Conservation (phyloP, 805 yeast genomes). For the Metschnikowia rubicola region DNA sequence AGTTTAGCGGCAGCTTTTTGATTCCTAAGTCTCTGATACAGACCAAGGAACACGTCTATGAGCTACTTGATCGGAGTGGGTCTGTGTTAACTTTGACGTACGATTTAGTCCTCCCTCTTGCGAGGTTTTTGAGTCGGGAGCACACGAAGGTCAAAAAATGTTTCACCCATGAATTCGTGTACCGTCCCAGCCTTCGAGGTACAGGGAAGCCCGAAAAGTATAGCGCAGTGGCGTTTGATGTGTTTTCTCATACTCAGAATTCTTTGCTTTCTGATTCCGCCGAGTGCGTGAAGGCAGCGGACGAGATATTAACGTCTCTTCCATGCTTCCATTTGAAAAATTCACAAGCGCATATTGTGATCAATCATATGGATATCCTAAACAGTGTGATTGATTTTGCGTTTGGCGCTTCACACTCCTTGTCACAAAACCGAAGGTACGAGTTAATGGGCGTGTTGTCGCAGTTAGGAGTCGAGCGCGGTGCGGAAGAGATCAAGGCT, state of each 20-base stretch:
- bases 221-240: slow-evolving; percentile 85
- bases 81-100: slow-evolving; percentile 85
- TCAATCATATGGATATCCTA: slow-evolving; percentile 80
- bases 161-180: slow-evolving; percentile 77
- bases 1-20: slow-evolving; percentile 57
- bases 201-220: slow-evolving; percentile 68
- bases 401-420: slow-evolving; percentile 69
- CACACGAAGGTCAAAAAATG: slow-evolving; percentile 52
- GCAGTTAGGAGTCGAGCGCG: slow-evolving; percentile 67
- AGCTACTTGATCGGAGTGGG: slow-evolving; percentile 82
- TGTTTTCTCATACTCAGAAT: slow-evolving; percentile 46
- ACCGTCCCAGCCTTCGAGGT: slow-evolving; percentile 58
- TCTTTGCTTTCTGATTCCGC: slow-evolving; percentile 54
- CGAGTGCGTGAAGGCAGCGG: slow-evolving; percentile 78
- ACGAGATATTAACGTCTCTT: slow-evolving; percentile 62
- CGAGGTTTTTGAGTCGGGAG: slow-evolving; percentile 73
- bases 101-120: slow-evolving; percentile 87
- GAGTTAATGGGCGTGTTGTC: slow-evolving; percentile 72
- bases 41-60: slow-evolving; percentile 64
- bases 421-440: slow-evolving; percentile 56
- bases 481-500: slow-evolving; percentile 53
- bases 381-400: slow-evolving; percentile 62
- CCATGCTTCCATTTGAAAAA: slow-evolving; percentile 58
- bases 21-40: slow-evolving; percentile 78
- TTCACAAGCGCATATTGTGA: slow-evolving; percentile 53